Base-by-base conservation (phyloP, 805 yeast genomes). In the Saccharomycopsis sp. region DNA sequence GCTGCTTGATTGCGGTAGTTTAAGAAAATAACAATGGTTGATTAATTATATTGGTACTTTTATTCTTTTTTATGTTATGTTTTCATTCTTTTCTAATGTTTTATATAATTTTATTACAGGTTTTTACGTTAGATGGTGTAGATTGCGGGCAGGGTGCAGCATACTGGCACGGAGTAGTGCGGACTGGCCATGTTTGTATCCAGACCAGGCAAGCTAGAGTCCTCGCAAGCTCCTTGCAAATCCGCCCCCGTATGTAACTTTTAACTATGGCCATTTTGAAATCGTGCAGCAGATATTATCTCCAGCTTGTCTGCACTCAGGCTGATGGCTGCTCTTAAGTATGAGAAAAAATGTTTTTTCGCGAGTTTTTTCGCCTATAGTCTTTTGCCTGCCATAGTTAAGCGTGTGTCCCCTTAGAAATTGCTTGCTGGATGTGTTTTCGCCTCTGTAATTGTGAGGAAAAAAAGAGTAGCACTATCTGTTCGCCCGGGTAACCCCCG, bases 21-120 rank as follows among this genome's bases (percentile, higher is more conserved):
- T 18, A 44, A 12, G 37, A 29, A 7, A 7, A 29, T 29, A 29
- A 29, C 37, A 29, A 29, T 12, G 37, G 37, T 29, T 29, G n/a
- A n/a, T n/a, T 29, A 29, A 29, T 29, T 29, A 29, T 29, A 29
- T 29, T 29, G 37, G 37, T 29, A 29, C 37, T 29, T 29, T 29
- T 29, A 29, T 29, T 29, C 37, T 29, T 29, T 29, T n/a, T 29
- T 29, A 12, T 29, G 37, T 29, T 29, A 29, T 12, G 37, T 29
- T 29, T 29, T 29, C 37, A 29, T 5, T 44, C 16, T 20, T 44
- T 44, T 44, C 48, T 44, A 44, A 44, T 44, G 48, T 44, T 44
- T 44, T 44, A 44, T 44, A 44, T 44, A 44, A 16, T 44, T 44
- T 44, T 44, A 44, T 44, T 44, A 16, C 48, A 44, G 48, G 48